phyloP scores from a whole-genome alignment of 78 protist genomes.

The Speleostelium caveatum region DNA sequence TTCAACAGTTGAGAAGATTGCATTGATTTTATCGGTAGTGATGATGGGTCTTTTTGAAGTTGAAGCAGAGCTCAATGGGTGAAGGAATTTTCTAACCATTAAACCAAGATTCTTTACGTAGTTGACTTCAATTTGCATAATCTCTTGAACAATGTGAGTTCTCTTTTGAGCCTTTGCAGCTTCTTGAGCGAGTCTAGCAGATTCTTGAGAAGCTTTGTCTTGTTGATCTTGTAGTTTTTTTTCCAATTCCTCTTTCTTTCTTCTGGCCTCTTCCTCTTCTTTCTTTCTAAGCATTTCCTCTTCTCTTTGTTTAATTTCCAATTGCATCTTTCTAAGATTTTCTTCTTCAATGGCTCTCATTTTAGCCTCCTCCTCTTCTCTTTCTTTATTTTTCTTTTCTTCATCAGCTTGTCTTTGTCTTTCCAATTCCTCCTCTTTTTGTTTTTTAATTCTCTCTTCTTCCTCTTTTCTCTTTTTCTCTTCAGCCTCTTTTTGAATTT shows the following conservation, averaged over 20 bases:
- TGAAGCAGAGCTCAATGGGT: slow-evolving; percentile 33
- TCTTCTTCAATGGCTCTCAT: slow-evolving; percentile 55
- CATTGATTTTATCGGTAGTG: slow-evolving; percentile 38
- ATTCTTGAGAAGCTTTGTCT: slow-evolving; percentile 77
- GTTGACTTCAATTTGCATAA: slow-evolving; percentile 74
- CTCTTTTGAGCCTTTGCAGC: slow-evolving; percentile 59
- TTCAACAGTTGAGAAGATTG: slow-evolving; percentile 63
- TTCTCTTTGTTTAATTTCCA: slow-evolving; percentile 61
- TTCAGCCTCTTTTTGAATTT: neutral
- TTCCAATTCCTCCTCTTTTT: slow-evolving; percentile 12
- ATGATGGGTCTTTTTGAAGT: slow-evolving; percentile 56
- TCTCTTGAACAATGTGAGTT: slow-evolving; percentile 73
- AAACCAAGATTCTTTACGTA: slow-evolving; percentile 51
- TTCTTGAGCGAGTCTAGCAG: slow-evolving; percentile 73
- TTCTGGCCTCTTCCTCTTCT: slow-evolving; percentile 33
- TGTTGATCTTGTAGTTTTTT: slow-evolving; percentile 52
- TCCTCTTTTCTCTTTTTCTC: slow-evolving; percentile 8
- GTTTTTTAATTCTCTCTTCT: slow-evolving; percentile 27
- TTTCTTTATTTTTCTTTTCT: slow-evolving; percentile 3
- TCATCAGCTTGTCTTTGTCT: slow-evolving; percentile 6
- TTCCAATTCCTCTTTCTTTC: slow-evolving; percentile 48
- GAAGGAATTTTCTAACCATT: slow-evolving; percentile 65
- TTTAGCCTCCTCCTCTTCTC: slow-evolving; percentile 37
- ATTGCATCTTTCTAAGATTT: slow-evolving; percentile 21
- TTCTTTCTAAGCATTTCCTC: slow-evolving; percentile 16